phyloP scores from a whole-genome alignment of 768 basidiomycete genomes.

The Kwoniella shandongensis region DNA sequence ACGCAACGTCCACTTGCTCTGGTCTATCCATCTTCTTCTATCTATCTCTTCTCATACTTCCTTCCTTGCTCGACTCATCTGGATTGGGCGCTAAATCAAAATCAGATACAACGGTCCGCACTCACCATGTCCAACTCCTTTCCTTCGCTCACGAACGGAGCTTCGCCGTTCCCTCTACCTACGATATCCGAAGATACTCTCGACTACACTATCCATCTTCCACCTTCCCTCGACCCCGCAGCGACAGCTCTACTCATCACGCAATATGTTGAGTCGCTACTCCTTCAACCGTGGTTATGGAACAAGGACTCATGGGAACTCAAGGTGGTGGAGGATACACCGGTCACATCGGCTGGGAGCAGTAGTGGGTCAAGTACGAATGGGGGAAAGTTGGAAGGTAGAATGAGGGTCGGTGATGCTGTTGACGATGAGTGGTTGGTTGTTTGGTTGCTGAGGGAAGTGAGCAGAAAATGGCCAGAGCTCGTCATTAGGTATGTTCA shows the following conservation, averaged over 20 bases:
- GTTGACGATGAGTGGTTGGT: slow-evolving; percentile 98
- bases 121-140: slow-evolving; percentile 22
- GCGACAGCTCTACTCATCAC: slow-evolving; percentile 64
- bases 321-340: slow-evolving; percentile 14
- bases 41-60: neutral
- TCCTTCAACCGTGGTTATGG: slow-evolving; percentile 51
- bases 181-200: slow-evolving; percentile 83
- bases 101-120: neutral
- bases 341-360: neutral
- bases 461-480: slow-evolving; percentile 72
- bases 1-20: neutral
- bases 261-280: slow-evolving; percentile 62
- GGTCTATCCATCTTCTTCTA: neutral
- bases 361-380: neutral
- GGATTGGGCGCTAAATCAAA: neutral
- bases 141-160: slow-evolving; percentile 22
- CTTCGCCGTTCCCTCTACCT: slow-evolving; percentile 60
- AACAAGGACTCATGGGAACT: slow-evolving; percentile 53
- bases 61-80: neutral
- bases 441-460: slow-evolving; percentile 81
- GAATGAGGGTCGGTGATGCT: slow-evolving; percentile 88
- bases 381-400: slow-evolving; percentile 65
- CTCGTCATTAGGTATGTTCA: slow-evolving; percentile 68
- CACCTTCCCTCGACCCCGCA: slow-evolving; percentile 53
- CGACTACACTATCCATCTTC: slow-evolving; percentile 68